A percentile compares a stretch with the other conserved stretches of the same genome.
phyloP scores from a whole-genome alignment of 83 land plant species.

The Diphasiastrum complanatum region DNA sequence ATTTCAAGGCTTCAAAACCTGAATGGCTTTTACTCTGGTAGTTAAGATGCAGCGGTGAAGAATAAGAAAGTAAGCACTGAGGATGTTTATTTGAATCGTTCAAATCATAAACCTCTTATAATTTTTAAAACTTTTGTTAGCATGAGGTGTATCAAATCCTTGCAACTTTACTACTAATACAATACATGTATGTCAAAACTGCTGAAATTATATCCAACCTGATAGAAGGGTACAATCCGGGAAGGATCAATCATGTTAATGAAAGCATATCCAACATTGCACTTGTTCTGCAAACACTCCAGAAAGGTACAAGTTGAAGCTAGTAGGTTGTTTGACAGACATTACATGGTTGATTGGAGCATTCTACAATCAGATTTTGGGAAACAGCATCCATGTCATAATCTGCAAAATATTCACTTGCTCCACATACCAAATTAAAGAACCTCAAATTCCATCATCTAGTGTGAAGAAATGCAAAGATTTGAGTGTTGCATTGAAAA shows the following conservation, averaged over 20 bases:
- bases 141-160: background rate
- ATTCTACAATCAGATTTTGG: background rate
- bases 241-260: slow-evolving; percentile 74
- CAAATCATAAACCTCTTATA: too few species aligned
- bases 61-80: too few species aligned
- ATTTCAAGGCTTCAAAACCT: too few species aligned
- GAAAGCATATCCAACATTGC: slow-evolving; percentile 96
- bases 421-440: too few species aligned
- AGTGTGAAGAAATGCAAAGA: background rate
- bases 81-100: too few species aligned
- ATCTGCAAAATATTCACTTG: too few species aligned
- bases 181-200: background rate
- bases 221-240: slow-evolving; percentile 62
- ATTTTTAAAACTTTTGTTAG: background rate
- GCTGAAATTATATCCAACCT: slow-evolving; percentile 47
- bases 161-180: too few species aligned
- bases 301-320: background rate
- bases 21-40: too few species aligned
- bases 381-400: too few species aligned
- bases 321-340: background rate
- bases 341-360: background rate
- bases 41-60: too few species aligned
- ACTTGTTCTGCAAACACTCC: slow-evolving; percentile 62
- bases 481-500: background rate
- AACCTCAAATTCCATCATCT: too few species aligned